Percentiles rank a stretch among this genome's conserved stretches.
phyloP scores from a whole-genome alignment of 768 basidiomycete genomes.

The Daedaleopsis sinensis region DNA sequence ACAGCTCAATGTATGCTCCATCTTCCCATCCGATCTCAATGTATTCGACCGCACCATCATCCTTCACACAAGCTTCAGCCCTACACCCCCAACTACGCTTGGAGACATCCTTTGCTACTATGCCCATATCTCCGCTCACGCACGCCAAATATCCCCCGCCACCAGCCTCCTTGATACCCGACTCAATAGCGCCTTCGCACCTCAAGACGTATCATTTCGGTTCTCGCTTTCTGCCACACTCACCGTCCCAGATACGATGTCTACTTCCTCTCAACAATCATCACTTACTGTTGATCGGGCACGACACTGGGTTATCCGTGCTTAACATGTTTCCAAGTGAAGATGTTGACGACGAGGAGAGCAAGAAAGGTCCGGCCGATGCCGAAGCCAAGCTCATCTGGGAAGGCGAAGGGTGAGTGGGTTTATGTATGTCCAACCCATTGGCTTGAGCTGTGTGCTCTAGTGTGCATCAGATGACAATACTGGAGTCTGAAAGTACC shows the following conservation, averaged over 20 bases:
- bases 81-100: slow-evolving; percentile 25
- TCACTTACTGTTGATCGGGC: slow-evolving; percentile 73
- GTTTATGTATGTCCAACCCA: neutral
- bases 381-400: slow-evolving; percentile 70
- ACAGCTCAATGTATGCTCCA: slow-evolving; percentile 1
- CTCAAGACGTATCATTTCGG: slow-evolving; percentile 78
- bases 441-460: slow-evolving; percentile 6
- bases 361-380: slow-evolving; percentile 66
- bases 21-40: slow-evolving; percentile 17
- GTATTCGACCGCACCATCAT: slow-evolving; percentile 22
- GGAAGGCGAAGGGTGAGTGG: slow-evolving; percentile 73
- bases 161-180: slow-evolving; percentile 30
- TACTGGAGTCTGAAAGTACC: slow-evolving; percentile 64
- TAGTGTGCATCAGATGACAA: slow-evolving; percentile 78
- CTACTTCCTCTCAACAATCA: slow-evolving; percentile 70
- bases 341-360: slow-evolving; percentile 42
- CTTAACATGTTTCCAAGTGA: slow-evolving; percentile 82
- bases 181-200: slow-evolving; percentile 61
- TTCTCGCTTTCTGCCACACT: slow-evolving; percentile 83
- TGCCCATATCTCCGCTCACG: slow-evolving; percentile 25
- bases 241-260: slow-evolving; percentile 74
- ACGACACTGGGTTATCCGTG: slow-evolving; percentile 79
- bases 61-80: slow-evolving; percentile 10
- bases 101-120: slow-evolving; percentile 25
- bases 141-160: slow-evolving; percentile 24